Percentiles rank a stretch among this genome's conserved stretches.
Conservation (phyloP, 2,329 filamentous ascomycete genomes). For the Drechmeria coniospora region DNA sequence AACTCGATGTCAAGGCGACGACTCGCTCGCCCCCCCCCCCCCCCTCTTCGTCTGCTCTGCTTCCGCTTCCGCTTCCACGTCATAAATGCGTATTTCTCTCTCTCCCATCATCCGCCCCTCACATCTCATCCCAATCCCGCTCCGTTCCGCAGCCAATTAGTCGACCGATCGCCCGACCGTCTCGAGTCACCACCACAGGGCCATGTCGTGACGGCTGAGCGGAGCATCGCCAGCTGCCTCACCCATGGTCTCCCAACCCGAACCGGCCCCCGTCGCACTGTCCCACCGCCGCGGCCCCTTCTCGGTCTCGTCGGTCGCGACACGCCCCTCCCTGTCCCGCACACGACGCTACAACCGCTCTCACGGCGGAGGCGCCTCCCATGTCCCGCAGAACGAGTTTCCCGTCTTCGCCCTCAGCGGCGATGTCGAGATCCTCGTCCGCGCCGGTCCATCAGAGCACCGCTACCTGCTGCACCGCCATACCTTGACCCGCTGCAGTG, state of each 20-base stretch:
- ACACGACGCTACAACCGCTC: slow-evolving; percentile 65
- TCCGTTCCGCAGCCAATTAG: too few relatives aligned
- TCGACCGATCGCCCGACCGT: too few relatives aligned
- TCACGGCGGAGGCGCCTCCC: slow-evolving; percentile 56
- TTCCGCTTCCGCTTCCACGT: too few relatives aligned
- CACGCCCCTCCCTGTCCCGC: slow-evolving; percentile 43
- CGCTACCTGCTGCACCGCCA: slow-evolving; percentile 77
- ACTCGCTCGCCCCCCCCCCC: too few relatives aligned
- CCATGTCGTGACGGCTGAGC: slow-evolving; percentile 2
- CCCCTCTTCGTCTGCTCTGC: too few relatives aligned
- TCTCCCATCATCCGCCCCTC: too few relatives aligned
- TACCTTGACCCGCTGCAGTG: slow-evolving; percentile 77
- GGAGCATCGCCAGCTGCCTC: slow-evolving; percentile 4
- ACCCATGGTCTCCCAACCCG: slow-evolving; percentile 49
- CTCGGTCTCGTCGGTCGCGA: slow-evolving; percentile 36
- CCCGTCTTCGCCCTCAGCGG: slow-evolving; percentile 80
- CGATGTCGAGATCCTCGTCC: slow-evolving; percentile 80
- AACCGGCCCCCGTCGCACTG: slow-evolving; percentile 24
- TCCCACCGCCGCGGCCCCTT: slow-evolving; percentile 7
- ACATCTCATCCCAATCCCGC: too few relatives aligned
- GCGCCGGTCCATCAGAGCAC: slow-evolving; percentile 47
- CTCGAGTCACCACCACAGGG: too few relatives aligned
- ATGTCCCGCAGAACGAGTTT: slow-evolving; percentile 74
- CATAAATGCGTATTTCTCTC: too few relatives aligned
- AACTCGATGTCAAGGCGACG: too few relatives aligned